Evolutionary conservation across 805 yeast species (phyloP).

Genomic region (Wickerhamomyces hampshirensis): DNA sequence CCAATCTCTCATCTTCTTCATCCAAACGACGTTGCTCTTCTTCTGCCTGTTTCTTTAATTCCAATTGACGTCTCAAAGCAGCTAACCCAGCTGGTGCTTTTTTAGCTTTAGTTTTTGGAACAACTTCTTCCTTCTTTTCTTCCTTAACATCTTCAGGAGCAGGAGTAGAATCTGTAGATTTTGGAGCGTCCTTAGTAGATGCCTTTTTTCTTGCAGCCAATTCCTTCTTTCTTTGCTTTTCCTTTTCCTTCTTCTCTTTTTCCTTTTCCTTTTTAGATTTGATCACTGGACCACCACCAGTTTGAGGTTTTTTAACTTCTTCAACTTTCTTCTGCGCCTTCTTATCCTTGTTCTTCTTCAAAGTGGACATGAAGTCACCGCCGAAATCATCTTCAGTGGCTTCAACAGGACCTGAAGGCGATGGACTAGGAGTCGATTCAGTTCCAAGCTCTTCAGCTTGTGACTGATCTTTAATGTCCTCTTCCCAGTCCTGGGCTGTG

Average conservation of each 20-base stretch:
- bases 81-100: conserved; percentile 90
- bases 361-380: conserved; percentile 77
- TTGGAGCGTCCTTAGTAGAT: conserved; percentile 17
- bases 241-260: conserved; percentile 90
- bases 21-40: conserved; percentile 71
- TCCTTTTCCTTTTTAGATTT: conserved; percentile 93
- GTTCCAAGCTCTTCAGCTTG: conserved; percentile 51
- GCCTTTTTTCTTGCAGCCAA: conserved; percentile 82
- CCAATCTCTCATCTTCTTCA: conserved; percentile 64
- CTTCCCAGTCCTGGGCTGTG: conserved; percentile 83
- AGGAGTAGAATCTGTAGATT: conserved; percentile 5
- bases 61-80: conserved; percentile 85
- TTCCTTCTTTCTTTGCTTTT: conserved; percentile 87
- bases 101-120: conserved; percentile 48
- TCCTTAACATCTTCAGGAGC: conserved; percentile 21
- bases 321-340: conserved; percentile 62
- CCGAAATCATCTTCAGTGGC: conserved; percentile 39
- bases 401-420: conserved; percentile 26
- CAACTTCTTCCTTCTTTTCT: conserved; percentile 28
- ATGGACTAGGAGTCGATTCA: conserved; percentile 25
- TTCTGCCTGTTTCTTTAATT: conserved; percentile 80
- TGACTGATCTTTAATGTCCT: conserved; percentile 53
- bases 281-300: conserved; percentile 59
- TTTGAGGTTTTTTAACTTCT: conserved; percentile 38
- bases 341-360: conserved; percentile 75